Base-by-base conservation (phyloP, 192 early-diverging fungal genomes). In the Gryganskiella cystojenkinii region DNA sequence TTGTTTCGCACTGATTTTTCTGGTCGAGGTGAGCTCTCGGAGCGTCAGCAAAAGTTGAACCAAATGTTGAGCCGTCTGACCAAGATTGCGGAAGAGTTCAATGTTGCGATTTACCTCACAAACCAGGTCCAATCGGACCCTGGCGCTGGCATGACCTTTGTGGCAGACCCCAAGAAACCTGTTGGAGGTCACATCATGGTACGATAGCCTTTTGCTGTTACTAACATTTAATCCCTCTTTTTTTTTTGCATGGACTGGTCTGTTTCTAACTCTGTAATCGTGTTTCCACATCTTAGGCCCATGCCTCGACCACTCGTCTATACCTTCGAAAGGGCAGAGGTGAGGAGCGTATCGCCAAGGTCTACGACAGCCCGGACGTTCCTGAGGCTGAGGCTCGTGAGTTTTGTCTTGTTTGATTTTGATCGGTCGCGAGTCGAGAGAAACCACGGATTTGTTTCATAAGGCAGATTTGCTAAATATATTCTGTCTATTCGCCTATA, bases 161-260 rank as follows among this genome's bases (percentile, higher is more conserved):
- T 92, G 0, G 84, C 91, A 17, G 94, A 96, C 62, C 93, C 94
- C 49, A 95, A 95, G 83, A 96, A 96, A 61, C 94, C 94, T 9
- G 88, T 95, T 44, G 92, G 91, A 30, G 91, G 94, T 1, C 92
- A 95, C 59, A 85, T 95, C 3, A 76, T 95, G 55, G 92, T 91
- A 35, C 85, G n/a, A n/a, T n/a, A n/a, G n/a, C 22, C 2, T 7
- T 43, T 11, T 9, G 6, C 35, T 1, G 7, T 1, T 3, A 22
- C 5, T 8, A 15, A 40, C 44, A 40, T 11, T 24, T 24, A 40
- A 24, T n/a, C n/a, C n/a, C n/a, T n/a, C n/a, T n/a, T n/a, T n/a
- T n/a, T n/a, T n/a, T n/a, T n/a, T n/a, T n/a, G n/a, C n/a, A n/a
- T n/a, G n/a, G n/a, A n/a, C n/a, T n/a, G n/a, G n/a, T n/a, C n/a